Evolutionary conservation across 768 basidiomycete species (phyloP).

Genomic region (Boletus edulis): DNA sequence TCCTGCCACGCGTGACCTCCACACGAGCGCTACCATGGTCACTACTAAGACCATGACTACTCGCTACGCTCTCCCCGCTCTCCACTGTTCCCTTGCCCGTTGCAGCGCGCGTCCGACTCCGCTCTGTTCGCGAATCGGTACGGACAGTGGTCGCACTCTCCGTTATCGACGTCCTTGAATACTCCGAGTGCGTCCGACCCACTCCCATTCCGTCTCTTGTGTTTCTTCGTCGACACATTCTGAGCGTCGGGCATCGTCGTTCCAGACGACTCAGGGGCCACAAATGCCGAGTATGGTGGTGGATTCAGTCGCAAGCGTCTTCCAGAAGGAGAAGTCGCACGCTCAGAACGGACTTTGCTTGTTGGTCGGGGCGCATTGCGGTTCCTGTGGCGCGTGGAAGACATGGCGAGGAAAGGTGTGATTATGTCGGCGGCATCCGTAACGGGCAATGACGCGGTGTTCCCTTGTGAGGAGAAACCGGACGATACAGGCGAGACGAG

Average conservation of each 20-base stretch:
- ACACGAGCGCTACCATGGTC: neutral
- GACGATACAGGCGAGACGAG: neutral
- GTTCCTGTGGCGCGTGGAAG: conserved; percentile 4
- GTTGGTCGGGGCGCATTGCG: neutral
- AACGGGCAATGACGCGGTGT: neutral
- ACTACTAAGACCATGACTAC: neutral
- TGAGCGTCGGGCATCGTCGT: neutral
- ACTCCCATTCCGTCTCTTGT: neutral
- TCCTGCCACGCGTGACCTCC: neutral
- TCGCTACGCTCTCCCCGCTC: neutral
- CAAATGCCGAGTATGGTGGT: conserved; percentile 22
- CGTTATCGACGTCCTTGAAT: conserved; percentile 5
- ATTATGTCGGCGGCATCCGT: conserved; percentile 23
- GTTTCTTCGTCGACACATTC: neutral
- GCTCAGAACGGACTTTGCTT: conserved; percentile 5
- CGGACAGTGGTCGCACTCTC: neutral
- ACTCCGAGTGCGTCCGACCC: conserved; percentile 9
- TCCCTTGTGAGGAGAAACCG: neutral
- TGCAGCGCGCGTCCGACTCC: neutral
- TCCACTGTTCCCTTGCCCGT: neutral
- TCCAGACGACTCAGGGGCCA: neutral
- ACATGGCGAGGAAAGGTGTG: conserved; percentile 18
- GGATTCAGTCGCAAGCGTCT: conserved; percentile 25
- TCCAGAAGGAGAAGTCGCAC: neutral
- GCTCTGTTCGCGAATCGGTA: neutral